Evolutionary conservation across 2,329 filamentous ascomycete genomes (phyloP).

Genomic region (Berkeleyomyces rouxiae): DNA sequence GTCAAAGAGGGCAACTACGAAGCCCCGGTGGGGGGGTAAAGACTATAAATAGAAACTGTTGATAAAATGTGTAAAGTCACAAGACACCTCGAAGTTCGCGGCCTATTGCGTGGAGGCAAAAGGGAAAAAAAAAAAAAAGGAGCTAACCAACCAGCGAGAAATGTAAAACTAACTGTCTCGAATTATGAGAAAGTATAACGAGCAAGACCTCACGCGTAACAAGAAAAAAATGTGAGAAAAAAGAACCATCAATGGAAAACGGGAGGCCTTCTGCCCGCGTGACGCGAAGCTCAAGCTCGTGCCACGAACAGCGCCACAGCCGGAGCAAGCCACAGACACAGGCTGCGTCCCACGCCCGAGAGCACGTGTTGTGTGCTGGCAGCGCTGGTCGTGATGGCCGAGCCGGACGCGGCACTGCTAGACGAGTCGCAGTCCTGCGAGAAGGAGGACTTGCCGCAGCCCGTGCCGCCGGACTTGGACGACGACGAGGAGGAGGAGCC

Average conservation of each 20-base stretch:
- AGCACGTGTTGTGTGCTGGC: not conserved
- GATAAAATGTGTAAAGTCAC: not conserved
- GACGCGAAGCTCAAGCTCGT: not conserved
- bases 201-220: not conserved
- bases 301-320: not conserved
- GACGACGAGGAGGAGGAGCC: conserved; percentile 3
- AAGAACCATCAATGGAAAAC: not conserved
- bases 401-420: not conserved
- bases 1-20: not conserved
- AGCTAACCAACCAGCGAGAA: not conserved
- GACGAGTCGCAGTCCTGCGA: conserved; percentile 13
- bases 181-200: not conserved
- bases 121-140: not conserved
- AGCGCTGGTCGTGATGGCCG: not conserved
- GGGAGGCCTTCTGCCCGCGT: not conserved
- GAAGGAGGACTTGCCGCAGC: conserved; percentile 11
- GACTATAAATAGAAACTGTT: not conserved
- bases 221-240: not conserved
- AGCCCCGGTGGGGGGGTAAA: not conserved
- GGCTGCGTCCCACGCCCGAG: not conserved
- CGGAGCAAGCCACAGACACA: not conserved
- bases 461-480: conserved; percentile 1
- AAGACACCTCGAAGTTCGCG: too few relatives aligned
- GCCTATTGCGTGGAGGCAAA: not conserved
- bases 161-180: not conserved